Evolutionary conservation across 192 early-diverging fungal genomes (phyloP).

Genomic region (Blastocladiella britannica): DNA sequence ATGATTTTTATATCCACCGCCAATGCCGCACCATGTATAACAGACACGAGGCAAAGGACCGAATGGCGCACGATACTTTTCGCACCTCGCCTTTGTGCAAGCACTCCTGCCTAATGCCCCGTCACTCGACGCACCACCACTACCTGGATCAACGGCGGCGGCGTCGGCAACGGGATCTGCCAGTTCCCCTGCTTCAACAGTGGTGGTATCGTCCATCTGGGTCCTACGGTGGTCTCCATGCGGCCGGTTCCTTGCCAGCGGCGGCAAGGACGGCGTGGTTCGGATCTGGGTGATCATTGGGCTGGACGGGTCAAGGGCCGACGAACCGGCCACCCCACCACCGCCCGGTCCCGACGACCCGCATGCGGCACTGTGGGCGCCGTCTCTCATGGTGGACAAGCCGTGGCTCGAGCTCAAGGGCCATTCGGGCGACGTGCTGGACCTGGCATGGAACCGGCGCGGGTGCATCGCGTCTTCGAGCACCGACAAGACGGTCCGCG

Average conservation of each 20-base stretch:
- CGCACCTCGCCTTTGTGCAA: too few relatives aligned
- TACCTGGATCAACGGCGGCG: too few relatives aligned
- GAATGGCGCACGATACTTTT: too few relatives aligned
- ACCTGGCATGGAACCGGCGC: conserved; percentile 21
- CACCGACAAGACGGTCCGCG: conserved; percentile 21
- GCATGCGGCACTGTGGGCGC: too few relatives aligned
- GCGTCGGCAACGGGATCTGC: too few relatives aligned
- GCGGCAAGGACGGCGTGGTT: conserved; percentile 15
- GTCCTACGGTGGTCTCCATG: conserved; percentile 14
- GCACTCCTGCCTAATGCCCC: too few relatives aligned
- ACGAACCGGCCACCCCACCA: not conserved
- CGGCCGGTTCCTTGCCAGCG: conserved; percentile 19
- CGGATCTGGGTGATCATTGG: conserved; percentile 10
- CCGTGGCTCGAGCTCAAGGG: conserved; percentile 9
- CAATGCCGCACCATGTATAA: too few relatives aligned
- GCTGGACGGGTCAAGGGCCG: not conserved
- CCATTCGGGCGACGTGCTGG: conserved; percentile 21
- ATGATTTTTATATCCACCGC: too few relatives aligned
- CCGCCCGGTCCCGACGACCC: not conserved
- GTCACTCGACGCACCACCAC: too few relatives aligned
- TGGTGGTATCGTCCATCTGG: too few relatives aligned
- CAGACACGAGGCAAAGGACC: too few relatives aligned
- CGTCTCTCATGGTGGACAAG: not conserved
- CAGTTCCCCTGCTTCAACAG: too few relatives aligned
- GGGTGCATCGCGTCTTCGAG: conserved; percentile 20